Evolutionary conservation across 495 filamentous ascomycete species (phyloP), one percentile per base, ranked within the genome.

Genomic region (Lepidopterella palustris): DNA sequence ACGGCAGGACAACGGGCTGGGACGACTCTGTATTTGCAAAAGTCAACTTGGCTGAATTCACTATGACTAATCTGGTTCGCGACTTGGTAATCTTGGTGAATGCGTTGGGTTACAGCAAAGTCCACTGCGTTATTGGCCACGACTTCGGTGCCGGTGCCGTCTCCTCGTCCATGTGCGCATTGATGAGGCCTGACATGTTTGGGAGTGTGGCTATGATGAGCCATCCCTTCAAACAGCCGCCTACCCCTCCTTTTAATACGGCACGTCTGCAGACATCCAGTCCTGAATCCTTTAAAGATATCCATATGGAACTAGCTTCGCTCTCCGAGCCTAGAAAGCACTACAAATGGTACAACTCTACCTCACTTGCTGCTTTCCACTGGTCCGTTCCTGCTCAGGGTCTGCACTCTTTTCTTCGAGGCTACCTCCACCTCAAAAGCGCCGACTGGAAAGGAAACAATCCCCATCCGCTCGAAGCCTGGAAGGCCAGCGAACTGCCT

Each of bases 301-400:
- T 87, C 11, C 79, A 83, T 50, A 73, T 74, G 35, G 78, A 79
- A 20, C 74, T 89, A 8, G 80, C 79, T 8, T 63, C 70, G 25
- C 73, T 82, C 6, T 66, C 75, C 2, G 70, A 73, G 28, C 79
- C 81, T 3, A 68, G 82, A 35, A 87, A 87, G 60, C 83, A 88
- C 61, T 88, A 88, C 73, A 85, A 84, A 66, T 83, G 78, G 80
- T 87, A 87, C 69, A 87, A 87, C 65, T 84, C 82, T 0, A 83
- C 79, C 18, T 55, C 74, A 0, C 53, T 70, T 2, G 84, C 84
- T 0, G 80, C 77, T 27, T n/a, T 39, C 0, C 82, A 88, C 21
- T 87, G 86, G 84, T 73, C 75, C n/a, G 59, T 65, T 15, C 77
- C 80, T 4, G 58, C 68, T 0, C 75, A 80, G 57, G 81, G 82